A percentile compares a stretch with the other conserved stretches of the same genome.
Conservation (phyloP, 371 early-diverging fungal genomes). For the Mucor sp. region DNA sequence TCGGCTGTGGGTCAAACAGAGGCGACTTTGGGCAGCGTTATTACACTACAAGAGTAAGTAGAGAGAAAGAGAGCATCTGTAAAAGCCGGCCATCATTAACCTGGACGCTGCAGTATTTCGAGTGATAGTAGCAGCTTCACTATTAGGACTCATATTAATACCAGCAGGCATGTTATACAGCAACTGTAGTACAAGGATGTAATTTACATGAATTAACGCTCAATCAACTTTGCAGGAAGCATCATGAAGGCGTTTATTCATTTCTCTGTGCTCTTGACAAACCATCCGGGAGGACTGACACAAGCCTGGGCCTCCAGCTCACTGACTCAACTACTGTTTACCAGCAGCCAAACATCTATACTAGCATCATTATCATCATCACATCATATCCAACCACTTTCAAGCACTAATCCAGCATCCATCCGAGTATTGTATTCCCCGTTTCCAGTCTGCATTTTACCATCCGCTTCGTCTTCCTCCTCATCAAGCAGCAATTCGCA, state of each 20-base stretch:
- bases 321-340: conserved; percentile 8
- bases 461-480: not conserved
- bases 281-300: conserved; percentile 24
- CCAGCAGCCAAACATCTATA: conserved; percentile 12
- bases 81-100: not conserved
- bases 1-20: conserved; percentile 28
- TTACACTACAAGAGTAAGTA: conserved; percentile 35
- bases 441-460: conserved; percentile 40
- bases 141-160: conserved; percentile 13
- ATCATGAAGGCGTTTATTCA: conserved; percentile 58
- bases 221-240: conserved; percentile 26
- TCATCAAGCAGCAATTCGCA: conserved; percentile 16
- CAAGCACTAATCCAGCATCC: not conserved
- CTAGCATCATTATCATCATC: conserved; percentile 11
- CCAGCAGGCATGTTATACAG: conserved; percentile 14
- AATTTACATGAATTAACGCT: not conserved
- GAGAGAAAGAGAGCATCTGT: not conserved
- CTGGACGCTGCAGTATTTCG: conserved; percentile 6
- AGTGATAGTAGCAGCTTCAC: conserved; percentile 3
- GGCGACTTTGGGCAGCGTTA: conserved; percentile 25
- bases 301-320: conserved; percentile 19
- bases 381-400: not conserved
- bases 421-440: conserved; percentile 38
- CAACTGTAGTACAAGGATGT: not conserved
- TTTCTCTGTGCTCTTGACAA: conserved; percentile 40